Conservation (phyloP, 345 rosid genomes). For the Rhodamnia argentea region DNA sequence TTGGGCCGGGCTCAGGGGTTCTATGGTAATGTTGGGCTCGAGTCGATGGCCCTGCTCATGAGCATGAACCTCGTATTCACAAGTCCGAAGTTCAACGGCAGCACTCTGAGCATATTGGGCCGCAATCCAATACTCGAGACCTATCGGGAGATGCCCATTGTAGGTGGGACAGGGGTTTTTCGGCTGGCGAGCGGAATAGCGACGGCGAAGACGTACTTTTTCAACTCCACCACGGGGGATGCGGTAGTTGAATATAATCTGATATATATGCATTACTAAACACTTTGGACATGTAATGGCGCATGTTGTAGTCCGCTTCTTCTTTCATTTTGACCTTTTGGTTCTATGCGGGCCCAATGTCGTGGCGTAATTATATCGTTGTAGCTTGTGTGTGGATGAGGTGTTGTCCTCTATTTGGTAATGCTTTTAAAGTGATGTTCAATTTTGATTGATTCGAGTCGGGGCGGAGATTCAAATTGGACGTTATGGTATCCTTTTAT, state of each 20-base stretch:
- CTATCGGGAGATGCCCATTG: slow-evolving; percentile 5
- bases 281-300: not conserved
- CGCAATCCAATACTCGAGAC: not conserved
- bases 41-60: not conserved
- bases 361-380: not conserved
- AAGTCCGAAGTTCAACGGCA: slow-evolving; percentile 56
- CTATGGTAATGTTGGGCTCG: not conserved
- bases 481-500: not conserved
- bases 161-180: slow-evolving; percentile 63
- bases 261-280: slow-evolving; percentile 29
- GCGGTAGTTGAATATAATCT: slow-evolving; percentile 67
- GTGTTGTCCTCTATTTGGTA: not conserved
- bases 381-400: not conserved
- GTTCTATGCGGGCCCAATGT: not conserved
- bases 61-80: slow-evolving; percentile 31
- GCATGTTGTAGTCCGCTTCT: not conserved
- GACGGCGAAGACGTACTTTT: slow-evolving; percentile 30
- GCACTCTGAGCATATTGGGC: slow-evolving; percentile 54
- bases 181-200: slow-evolving; percentile 61
- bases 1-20: slow-evolving; percentile 63
- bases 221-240: slow-evolving; percentile 31
- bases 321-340: not conserved
- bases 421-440: not conserved
- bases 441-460: not conserved
- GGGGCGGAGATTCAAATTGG: not conserved